phyloP scores from a whole-genome alignment of 352 stramenopile species.

The Phytopythium delawarense region DNA sequence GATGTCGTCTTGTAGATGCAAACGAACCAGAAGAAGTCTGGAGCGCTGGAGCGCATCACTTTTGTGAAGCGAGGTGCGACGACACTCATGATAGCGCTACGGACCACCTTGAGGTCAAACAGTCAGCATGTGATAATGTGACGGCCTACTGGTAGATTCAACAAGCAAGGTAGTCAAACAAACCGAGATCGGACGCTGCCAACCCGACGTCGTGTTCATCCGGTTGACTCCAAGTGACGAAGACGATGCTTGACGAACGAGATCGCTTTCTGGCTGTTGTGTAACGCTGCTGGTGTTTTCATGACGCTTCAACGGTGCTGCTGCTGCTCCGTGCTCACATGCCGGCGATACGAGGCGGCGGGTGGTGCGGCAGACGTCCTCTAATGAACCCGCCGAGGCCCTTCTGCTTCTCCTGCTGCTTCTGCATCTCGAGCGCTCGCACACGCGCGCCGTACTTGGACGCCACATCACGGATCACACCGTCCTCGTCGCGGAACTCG shows the following conservation, averaged over 20 bases:
- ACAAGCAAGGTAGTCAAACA: too few species aligned
- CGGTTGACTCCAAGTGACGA: background rate
- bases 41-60: too few species aligned
- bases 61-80: too few species aligned
- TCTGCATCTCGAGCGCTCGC: slow-evolving; percentile 75
- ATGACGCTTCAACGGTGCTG: background rate
- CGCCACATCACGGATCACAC: slow-evolving; percentile 71
- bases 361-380: slow-evolving; percentile 63
- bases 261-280: background rate
- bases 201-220: background rate
- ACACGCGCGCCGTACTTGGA: slow-evolving; percentile 76
- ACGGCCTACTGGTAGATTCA: too few species aligned
- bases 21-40: too few species aligned
- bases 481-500: slow-evolving; percentile 82
- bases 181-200: background rate
- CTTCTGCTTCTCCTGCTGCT: slow-evolving; percentile 78
- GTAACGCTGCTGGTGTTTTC: background rate
- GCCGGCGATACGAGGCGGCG: slow-evolving; percentile 15
- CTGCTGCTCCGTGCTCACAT: background rate
- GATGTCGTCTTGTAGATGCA: too few species aligned
- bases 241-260: background rate
- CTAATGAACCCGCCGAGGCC: slow-evolving; percentile 81
- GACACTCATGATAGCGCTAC: too few species aligned
- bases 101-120: too few species aligned
- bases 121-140: too few species aligned